phyloP scores from a whole-genome alignment of 495 filamentous ascomycete species.

The Penicillium dipodomyicola region DNA sequence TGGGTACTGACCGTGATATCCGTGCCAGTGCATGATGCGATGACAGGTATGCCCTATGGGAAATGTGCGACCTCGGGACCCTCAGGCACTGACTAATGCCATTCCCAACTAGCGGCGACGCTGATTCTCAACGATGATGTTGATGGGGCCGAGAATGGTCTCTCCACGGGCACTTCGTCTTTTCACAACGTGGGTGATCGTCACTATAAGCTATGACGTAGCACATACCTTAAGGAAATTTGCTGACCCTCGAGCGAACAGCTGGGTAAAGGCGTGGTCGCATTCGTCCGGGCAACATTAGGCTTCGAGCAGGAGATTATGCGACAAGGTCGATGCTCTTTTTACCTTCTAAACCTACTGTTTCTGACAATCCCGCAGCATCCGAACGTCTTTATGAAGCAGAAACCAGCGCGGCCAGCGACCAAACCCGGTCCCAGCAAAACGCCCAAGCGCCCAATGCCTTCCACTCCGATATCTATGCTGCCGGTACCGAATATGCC shows the following conservation, averaged over 20 bases:
- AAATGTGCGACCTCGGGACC: background rate
- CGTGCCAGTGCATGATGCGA: slow-evolving; percentile 58
- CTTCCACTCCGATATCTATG: slow-evolving; percentile 65
- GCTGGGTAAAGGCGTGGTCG: slow-evolving; percentile 76
- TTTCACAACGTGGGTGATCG: slow-evolving; percentile 68
- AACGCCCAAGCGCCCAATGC: slow-evolving; percentile 45
- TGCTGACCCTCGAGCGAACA: slow-evolving; percentile 32
- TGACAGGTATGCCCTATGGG: slow-evolving; percentile 49
- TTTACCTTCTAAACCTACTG: background rate
- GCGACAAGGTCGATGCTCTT: slow-evolving; percentile 60
- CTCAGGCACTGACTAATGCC: background rate
- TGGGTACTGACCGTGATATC: slow-evolving; percentile 22
- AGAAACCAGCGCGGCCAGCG: slow-evolving; percentile 73
- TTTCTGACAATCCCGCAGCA: slow-evolving; percentile 47
- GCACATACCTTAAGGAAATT: background rate
- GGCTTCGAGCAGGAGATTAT: slow-evolving; percentile 96
- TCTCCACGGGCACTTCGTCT: slow-evolving; percentile 74
- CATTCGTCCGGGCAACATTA: slow-evolving; percentile 80
- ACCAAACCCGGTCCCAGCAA: slow-evolving; percentile 69
- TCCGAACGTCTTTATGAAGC: slow-evolving; percentile 69
- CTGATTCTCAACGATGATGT: slow-evolving; percentile 94
- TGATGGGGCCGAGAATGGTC: slow-evolving; percentile 72
- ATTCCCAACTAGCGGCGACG: slow-evolving; percentile 41
- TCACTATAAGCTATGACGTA: slow-evolving; percentile 15
- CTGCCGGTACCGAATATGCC: slow-evolving; percentile 79